Evolutionary conservation across 306 rosid genomes (phyloP), one percentile per base, ranked within the genome.

Genomic region (Quercus cerris): DNA sequence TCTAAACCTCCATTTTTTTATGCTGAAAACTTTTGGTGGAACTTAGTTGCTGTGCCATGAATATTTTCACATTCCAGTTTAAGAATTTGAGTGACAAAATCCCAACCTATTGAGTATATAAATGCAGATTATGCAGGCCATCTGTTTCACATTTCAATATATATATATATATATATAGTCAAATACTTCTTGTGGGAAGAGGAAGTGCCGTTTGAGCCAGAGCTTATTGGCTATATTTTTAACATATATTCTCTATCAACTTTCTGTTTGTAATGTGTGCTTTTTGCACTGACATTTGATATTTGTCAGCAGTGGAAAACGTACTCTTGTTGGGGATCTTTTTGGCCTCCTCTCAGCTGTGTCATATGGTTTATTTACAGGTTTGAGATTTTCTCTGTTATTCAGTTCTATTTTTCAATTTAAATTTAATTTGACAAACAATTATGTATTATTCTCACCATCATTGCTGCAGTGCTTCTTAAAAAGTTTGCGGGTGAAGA

Each of bases 301-400:
- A 75, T 87, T 84, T 86, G 85, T 90, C 74, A 91, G 98, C 85
- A 89, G 85, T 77, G 97, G 93, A 72, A 77, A 90, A 77, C 98
- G 78, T 78, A 88, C 98, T 80, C 74, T 91, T 52, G 83, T 82
- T 82, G 99, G 99, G 49, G 99, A 96, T 90, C 77, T 96, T 77
- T 87, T 93, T 64, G 98, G 99, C 87, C 97, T 93, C 85, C 90
- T 94, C 68, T 96, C 99, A 2, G 98, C 99, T 75, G 73, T 96
- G 87, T 79, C 94, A 54, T 96, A 96, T 83, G 99, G 97, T 74
- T 88, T 93, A 72, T 90, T 93, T 82, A 96, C 99, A 18, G 98
- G 98, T 93, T 78, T 83, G 83, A 35, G 76, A 61, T 76, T 78
- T 54, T 72, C 77, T 78, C 20, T 35, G 23, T 30, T 31, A 44